Percentiles rank a stretch among this genome's conserved stretches.
phyloP scores from a whole-genome alignment of 768 basidiomycete genomes.

The Neoboletus subvelutipes region DNA sequence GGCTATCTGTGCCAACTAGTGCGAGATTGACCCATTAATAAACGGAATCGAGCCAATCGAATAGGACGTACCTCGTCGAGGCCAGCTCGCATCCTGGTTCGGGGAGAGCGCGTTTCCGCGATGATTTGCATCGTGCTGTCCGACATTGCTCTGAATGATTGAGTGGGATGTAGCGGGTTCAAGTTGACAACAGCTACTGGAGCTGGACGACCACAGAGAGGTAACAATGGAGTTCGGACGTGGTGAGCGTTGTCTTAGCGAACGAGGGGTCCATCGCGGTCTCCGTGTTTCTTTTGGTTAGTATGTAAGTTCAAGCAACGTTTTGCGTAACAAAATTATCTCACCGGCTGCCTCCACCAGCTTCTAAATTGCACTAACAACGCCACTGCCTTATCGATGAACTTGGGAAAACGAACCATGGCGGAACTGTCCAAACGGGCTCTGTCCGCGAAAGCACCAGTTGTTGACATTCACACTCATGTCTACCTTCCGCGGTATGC shows the following conservation, averaged over 20 bases:
- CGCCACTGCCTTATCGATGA: constrained; percentile 30
- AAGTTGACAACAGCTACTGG: background rate
- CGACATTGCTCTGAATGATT: constrained; percentile 3
- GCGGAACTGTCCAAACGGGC: constrained; percentile 23
- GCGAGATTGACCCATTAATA: background rate
- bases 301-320: constrained; percentile 14
- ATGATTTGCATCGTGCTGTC: background rate
- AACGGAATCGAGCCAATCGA: background rate
- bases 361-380: constrained; percentile 13
- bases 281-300: background rate
- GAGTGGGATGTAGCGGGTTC: background rate
- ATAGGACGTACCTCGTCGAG: constrained; percentile 27
- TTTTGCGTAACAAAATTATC: constrained; percentile 19
- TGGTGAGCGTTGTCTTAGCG: background rate
- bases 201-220: constrained; percentile 2
- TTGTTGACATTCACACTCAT: constrained; percentile 86
- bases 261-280: constrained; percentile 8
- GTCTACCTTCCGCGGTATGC: constrained; percentile 82
- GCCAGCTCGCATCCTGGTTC: constrained; percentile 20
- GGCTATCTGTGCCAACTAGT: constrained; percentile 29
- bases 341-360: constrained; percentile 11
- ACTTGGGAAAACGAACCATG: constrained; percentile 25
- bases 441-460: constrained; percentile 31
- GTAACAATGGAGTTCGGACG: background rate
- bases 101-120: constrained; percentile 15